Base-by-base conservation (phyloP, 2,329 filamentous ascomycete genomes). In the Dothideomycetidae sp. region DNA sequence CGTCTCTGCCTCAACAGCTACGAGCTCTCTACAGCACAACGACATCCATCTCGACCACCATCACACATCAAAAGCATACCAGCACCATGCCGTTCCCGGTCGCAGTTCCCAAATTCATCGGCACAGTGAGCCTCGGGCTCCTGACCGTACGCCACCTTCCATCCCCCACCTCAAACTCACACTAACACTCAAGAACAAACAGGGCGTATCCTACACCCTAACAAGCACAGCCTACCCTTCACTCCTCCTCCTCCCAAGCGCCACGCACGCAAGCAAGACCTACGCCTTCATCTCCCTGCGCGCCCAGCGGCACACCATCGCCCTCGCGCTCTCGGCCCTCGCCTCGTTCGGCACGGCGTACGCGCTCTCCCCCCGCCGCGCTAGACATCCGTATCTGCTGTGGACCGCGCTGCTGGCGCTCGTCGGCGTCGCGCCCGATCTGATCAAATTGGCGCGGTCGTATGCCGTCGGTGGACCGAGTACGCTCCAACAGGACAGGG, bases 191-290 rank as follows among this genome's bases (percentile, higher is more conserved):
- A n/a, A n/a, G n/a, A n/a, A n/a, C 13, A 29, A 14, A n/a, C 51
- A 94, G 88, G 88, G 88, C 58, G 71, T 90, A 42, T 93, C 86
- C 36, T 92, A 88, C 63, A 80, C 84, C 33, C 72, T 90, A 49
- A 79, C 79, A 14, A 73, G 75, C 42, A 64, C 92, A 46, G 76
- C 82, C 16, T 72, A 93, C 42, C 86, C 88, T 12, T 71, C 81
- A 4, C 75, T 94, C 39, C 75, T 88, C 49, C 71, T 75, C 38
- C 79, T 94, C 33, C 81, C 84, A 7, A 82, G 81, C 36, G 80
- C 86, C 33, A 65, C 71, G 41, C 66, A 70, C 37, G 82, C 81
- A 44, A 69, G 75, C 32, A 74, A 75, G 53, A 76, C 81, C 49
- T 76, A 92, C 55, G 63, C 70, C 47, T 73, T 74, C 51, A 70